phyloP scores from a whole-genome alignment of 208 protist species.

The Phytomonas francai region DNA sequence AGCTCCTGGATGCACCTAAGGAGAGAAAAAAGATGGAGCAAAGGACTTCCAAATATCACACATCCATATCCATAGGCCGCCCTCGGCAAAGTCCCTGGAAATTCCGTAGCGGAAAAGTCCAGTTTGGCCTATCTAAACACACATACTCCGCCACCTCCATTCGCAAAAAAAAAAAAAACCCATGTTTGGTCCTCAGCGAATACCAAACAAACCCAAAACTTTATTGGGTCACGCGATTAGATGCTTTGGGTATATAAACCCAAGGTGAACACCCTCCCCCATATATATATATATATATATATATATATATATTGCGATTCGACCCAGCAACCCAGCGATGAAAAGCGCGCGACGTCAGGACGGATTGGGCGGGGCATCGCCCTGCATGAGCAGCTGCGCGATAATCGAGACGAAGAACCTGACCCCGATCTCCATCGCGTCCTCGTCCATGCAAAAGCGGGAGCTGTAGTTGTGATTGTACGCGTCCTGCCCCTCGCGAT shows the following conservation, averaged over 20 bases:
- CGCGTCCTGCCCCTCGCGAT: slow-evolving; percentile 16
- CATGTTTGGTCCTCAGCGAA: not conserved
- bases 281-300: slow-evolving; percentile 1
- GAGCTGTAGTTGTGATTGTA: slow-evolving; percentile 73
- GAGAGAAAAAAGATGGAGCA: not conserved
- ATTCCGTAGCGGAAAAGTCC: not conserved
- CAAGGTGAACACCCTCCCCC: not conserved
- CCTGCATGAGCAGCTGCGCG: slow-evolving; percentile 47
- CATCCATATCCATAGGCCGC: not conserved
- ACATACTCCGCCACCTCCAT: not conserved
- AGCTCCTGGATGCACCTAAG: not conserved
- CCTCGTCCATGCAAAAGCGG: slow-evolving; percentile 50
- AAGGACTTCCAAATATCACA: not conserved
- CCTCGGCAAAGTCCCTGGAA: not conserved
- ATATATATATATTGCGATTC: slow-evolving; percentile 4
- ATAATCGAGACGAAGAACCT: slow-evolving; percentile 61
- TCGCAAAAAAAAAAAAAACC: not conserved
- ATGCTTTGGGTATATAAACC: not conserved
- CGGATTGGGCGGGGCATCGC: not conserved
- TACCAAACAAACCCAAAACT: not conserved
- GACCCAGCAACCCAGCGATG: not conserved
- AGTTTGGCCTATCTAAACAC: not conserved
- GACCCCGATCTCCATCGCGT: slow-evolving; percentile 57
- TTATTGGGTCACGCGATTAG: not conserved
- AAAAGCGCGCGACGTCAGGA: not conserved